These are phyloP conservation scores for Sclerotinia subarctica DNA, from an alignment of 2,329 filamentous ascomycete genomes.

Conservation along the genomic window DNA sequence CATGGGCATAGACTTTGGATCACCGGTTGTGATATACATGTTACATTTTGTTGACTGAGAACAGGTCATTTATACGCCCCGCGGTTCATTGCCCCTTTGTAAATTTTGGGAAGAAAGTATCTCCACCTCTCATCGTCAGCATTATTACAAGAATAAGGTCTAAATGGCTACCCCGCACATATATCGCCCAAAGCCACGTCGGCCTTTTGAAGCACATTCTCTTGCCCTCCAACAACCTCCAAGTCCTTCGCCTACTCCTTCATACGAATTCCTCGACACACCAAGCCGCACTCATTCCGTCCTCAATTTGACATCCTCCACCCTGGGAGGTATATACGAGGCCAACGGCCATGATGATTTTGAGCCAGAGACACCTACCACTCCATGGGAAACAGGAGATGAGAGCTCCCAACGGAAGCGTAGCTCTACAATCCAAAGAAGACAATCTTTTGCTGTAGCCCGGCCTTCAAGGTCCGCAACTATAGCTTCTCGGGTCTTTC, in stretches of 20 bases:
- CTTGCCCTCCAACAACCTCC: constrained; percentile 46
- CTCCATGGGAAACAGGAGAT: constrained; percentile 76
- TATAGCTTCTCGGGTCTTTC: constrained; percentile 49
- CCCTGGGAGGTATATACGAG: constrained; percentile 87
- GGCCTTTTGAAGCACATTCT: constrained; percentile 59
- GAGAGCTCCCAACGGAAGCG: constrained; percentile 56
- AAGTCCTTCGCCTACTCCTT: constrained; percentile 52
- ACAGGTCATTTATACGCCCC: not conserved
- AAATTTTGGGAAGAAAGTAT: not conserved
- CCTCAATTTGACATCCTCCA: constrained; percentile 83
- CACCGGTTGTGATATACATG: not conserved
- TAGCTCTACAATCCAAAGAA: constrained; percentile 17
- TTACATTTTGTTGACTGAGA: constrained; percentile 12
- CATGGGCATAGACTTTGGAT: not conserved
- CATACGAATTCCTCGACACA: constrained; percentile 58
- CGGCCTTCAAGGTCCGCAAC: constrained; percentile 36
- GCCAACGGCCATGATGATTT: constrained; percentile 56
- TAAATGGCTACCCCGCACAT: constrained; percentile 41
- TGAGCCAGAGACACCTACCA: constrained; percentile 53
- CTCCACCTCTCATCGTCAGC: not conserved
- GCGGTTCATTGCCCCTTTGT: not conserved
- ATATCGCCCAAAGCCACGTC: constrained; percentile 67
- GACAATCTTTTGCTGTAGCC: constrained; percentile 28
- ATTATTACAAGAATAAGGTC: not conserved
- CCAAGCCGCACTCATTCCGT: constrained; percentile 71